Conservation (phyloP, 352 stramenopile species). For the Aphanomyces cochlioides region DNA sequence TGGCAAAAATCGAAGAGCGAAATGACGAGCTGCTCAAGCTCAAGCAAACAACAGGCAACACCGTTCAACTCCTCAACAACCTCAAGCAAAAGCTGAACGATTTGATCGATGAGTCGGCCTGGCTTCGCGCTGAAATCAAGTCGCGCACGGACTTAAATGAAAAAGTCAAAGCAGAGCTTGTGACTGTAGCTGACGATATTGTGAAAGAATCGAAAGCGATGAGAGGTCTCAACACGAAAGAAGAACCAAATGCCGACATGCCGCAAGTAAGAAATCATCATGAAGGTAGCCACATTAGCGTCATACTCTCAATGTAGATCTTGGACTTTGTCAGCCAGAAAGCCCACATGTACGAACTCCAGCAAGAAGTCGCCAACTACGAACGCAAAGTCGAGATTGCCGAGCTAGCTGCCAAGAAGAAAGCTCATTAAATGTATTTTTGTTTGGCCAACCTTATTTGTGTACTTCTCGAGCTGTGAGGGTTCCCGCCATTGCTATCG, state of each 20-base stretch:
- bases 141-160: slow-evolving; percentile 79
- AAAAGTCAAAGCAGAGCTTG: slow-evolving; percentile 80
- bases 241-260: slow-evolving; percentile 76
- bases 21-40: slow-evolving; percentile 92
- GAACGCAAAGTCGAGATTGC: slow-evolving; percentile 91
- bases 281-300: background rate
- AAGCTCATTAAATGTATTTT: background rate
- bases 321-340: slow-evolving; percentile 91
- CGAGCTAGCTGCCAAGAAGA: slow-evolving; percentile 73
- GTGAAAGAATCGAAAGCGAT: slow-evolving; percentile 57
- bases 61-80: slow-evolving; percentile 87
- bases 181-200: slow-evolving; percentile 64
- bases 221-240: slow-evolving; percentile 56
- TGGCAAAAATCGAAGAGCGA: slow-evolving; percentile 92
- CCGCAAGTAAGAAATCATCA: slow-evolving; percentile 48
- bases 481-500: slow-evolving; percentile 45
- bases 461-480: background rate
- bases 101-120: slow-evolving; percentile 76
- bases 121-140: slow-evolving; percentile 78
- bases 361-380: slow-evolving; percentile 87
- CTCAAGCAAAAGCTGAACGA: slow-evolving; percentile 88
- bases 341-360: slow-evolving; percentile 83
- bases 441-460: too few relatives aligned
- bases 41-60: slow-evolving; percentile 87
- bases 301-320: slow-evolving; percentile 39